These are phyloP conservation scores for Cordyceps militaris DNA, from an alignment of 2,329 filamentous ascomycete species.

Conservation along the genomic window DNA sequence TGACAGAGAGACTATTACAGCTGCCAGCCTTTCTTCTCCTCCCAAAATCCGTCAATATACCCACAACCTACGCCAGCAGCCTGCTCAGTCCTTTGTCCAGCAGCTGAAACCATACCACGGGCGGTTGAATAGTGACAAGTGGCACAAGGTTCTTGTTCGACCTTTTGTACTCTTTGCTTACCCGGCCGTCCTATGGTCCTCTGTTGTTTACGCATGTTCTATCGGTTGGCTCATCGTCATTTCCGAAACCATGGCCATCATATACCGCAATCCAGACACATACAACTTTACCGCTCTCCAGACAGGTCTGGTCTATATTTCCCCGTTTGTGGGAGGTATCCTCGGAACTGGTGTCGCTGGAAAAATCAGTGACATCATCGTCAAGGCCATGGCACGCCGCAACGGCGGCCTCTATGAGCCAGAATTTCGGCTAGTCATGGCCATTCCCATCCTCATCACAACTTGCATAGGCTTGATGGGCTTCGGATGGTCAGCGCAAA, in stretches of 20 bases:
- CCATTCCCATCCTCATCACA: constrained; percentile 65
- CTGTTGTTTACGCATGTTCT: constrained; percentile 76
- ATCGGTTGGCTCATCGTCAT: constrained; percentile 95
- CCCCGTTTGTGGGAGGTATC: constrained; percentile 81
- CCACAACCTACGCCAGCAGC: constrained; percentile 56
- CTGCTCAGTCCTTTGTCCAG: constrained; percentile 63
- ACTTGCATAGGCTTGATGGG: constrained; percentile 87
- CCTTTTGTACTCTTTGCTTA: constrained; percentile 85
- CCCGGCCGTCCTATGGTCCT: constrained; percentile 82
- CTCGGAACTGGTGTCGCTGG: constrained; percentile 89
- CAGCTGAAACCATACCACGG: constrained; percentile 74
- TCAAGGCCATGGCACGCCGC: constrained; percentile 69
- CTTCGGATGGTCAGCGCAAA: constrained; percentile 85
- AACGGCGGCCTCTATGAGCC: constrained; percentile 96
- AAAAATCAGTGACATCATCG: constrained; percentile 77
- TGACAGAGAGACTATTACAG: constrained; percentile 37
- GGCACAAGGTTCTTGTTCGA: constrained; percentile 68
- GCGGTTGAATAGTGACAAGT: constrained; percentile 68
- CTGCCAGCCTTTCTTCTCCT: constrained; percentile 26
- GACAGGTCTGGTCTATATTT: constrained; percentile 81
- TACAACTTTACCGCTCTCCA: constrained; percentile 81
- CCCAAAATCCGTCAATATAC: constrained; percentile 55
- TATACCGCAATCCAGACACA: constrained; percentile 60
- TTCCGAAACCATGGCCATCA: constrained; percentile 75
- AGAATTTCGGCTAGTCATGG: constrained; percentile 89